A percentile compares a stretch with the other conserved stretches of the same genome.
Conservation (phyloP, 352 stramenopile species). For the Phytophthora citricola region DNA sequence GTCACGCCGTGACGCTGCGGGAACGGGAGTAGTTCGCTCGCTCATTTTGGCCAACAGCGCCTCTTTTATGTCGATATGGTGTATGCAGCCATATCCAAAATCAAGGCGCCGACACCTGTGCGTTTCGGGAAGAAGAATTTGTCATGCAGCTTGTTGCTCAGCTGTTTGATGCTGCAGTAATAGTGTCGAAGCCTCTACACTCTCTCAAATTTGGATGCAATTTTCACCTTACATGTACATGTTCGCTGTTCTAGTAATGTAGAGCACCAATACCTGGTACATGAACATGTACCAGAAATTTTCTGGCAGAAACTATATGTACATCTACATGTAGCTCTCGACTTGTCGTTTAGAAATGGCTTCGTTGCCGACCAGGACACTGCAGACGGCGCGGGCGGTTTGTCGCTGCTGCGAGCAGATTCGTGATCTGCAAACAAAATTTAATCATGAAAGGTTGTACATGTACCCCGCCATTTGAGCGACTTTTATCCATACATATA, state of each 20-base stretch:
- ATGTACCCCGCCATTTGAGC: constrained; percentile 1
- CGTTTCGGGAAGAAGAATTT: background rate
- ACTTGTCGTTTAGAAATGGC: constrained; percentile 14
- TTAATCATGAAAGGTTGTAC: constrained; percentile 7
- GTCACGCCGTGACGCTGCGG: too few species aligned
- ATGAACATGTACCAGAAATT: too few species aligned
- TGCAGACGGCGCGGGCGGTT: constrained; percentile 19
- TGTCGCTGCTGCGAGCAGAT: constrained; percentile 20
- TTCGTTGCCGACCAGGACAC: constrained; percentile 1
- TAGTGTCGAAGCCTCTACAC: too few species aligned
- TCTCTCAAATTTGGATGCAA: too few species aligned
- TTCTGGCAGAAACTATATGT: background rate
- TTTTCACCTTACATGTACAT: background rate
- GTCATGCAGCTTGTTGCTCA: too few species aligned
- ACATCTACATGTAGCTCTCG: background rate
- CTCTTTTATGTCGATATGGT: too few species aligned
- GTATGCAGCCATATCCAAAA: background rate
- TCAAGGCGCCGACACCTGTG: background rate
- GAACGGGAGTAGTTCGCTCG: too few species aligned
- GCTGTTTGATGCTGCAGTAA: too few species aligned
- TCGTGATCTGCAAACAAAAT: constrained; percentile 26
- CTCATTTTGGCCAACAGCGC: too few species aligned
- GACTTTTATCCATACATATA: constrained; percentile 4
- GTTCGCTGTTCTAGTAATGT: too few species aligned
- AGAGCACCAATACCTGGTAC: background rate